Conservation (phyloP, 2,329 filamentous ascomycete genomes). For the Zopfia rhizophila region DNA sequence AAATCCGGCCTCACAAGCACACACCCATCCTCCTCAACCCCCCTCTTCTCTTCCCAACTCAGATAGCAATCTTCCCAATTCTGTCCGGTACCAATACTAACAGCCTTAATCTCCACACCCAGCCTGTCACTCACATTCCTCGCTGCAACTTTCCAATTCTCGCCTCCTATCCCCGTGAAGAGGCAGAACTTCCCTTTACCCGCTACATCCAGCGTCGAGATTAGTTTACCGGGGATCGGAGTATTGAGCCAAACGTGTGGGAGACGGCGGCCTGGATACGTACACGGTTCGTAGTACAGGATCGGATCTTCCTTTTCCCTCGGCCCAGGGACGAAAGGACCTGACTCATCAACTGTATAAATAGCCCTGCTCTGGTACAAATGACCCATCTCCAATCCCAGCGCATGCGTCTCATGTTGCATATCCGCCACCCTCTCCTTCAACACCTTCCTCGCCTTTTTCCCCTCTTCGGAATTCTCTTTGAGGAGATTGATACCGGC, state of each 20-base stretch:
- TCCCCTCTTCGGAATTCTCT: slow-evolving; percentile 8
- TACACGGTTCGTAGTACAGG: slow-evolving; percentile 58
- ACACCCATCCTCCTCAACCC: slow-evolving; percentile 67
- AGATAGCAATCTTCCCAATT: slow-evolving; percentile 72
- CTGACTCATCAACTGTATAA: slow-evolving; percentile 57
- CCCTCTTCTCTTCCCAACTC: slow-evolving; percentile 66
- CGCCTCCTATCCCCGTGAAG: slow-evolving; percentile 64
- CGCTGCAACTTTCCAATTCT: slow-evolving; percentile 64
- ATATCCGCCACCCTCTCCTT: slow-evolving; percentile 56
- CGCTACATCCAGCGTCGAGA: slow-evolving; percentile 70
- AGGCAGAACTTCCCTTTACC: slow-evolving; percentile 58
- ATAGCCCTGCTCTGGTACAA: slow-evolving; percentile 61
- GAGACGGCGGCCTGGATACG: slow-evolving; percentile 68
- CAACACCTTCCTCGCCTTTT: slow-evolving; percentile 34
- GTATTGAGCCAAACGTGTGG: slow-evolving; percentile 73
- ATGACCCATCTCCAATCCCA: slow-evolving; percentile 71
- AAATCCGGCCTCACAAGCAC: slow-evolving; percentile 69
- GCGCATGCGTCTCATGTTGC: slow-evolving; percentile 63
- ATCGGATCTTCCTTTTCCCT: slow-evolving; percentile 52
- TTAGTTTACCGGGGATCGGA: slow-evolving; percentile 53
- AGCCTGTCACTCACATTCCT: slow-evolving; percentile 49
- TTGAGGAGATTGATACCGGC: slow-evolving; percentile 5
- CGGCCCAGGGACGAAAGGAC: slow-evolving; percentile 19
- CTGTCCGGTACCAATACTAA: slow-evolving; percentile 66
- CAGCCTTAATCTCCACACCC: slow-evolving; percentile 60